Conservation (phyloP, 169 alveolate species). For the Plasmodium falciparum region DNA sequence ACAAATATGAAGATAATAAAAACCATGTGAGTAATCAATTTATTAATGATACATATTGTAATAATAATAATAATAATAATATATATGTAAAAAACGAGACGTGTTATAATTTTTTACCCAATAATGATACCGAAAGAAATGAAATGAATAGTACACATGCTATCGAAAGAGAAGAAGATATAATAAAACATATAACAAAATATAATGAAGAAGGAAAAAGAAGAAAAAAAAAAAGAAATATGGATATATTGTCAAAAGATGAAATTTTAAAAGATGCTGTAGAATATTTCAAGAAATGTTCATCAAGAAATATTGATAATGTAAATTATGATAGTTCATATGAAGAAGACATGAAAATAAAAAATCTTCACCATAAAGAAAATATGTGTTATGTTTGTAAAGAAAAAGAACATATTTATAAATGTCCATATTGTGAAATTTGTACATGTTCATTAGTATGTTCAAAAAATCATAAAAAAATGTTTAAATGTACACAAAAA, state of each 20-base stretch:
- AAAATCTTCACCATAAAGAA: neutral
- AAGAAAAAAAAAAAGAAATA: neutral
- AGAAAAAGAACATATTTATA: slow-evolving; percentile 21
- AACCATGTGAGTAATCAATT: too few species aligned
- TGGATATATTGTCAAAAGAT: neutral
- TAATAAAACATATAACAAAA: neutral
- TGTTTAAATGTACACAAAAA: slow-evolving; percentile 32
- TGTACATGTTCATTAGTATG: slow-evolving; percentile 27
- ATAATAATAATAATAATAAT: too few species aligned
- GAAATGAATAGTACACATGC: neutral
- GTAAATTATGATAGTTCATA: neutral
- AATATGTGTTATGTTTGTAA: slow-evolving; percentile 31
- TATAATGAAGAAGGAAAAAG: neutral
- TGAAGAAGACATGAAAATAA: neutral
- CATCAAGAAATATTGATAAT: neutral
- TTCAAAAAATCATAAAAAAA: slow-evolving; percentile 44
- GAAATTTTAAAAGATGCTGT: slow-evolving; percentile 12
- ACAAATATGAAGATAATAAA: too few species aligned
- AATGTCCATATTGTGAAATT: slow-evolving; percentile 55
- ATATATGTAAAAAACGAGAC: neutral
- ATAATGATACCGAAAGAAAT: neutral
- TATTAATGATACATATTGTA: too few species aligned
- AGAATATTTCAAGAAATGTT: slow-evolving; percentile 18
- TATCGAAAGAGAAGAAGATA: neutral
- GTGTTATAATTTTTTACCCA: neutral